A percentile compares a stretch with the other conserved stretches of the same genome.
These are phyloP conservation scores for Hygrophila difformis DNA, from an alignment of 257 asterid species.

Conservation along the genomic window DNA sequence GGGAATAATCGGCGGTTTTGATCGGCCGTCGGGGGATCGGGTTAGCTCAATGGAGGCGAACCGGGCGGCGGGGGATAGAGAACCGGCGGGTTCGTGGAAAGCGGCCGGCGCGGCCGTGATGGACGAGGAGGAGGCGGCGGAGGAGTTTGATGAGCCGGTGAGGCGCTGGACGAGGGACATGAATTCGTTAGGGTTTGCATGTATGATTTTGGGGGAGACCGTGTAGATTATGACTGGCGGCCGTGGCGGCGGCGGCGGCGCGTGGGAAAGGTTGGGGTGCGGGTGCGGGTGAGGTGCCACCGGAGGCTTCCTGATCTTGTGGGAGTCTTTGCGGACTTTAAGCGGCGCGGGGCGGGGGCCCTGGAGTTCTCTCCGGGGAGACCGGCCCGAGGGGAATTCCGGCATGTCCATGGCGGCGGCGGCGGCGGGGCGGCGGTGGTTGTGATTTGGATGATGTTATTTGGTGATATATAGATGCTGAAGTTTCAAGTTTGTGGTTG, in stretches of 20 bases:
- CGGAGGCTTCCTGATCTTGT: constrained; percentile 81
- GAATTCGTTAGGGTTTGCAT: constrained; percentile 97
- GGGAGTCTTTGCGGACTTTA: constrained; percentile 66
- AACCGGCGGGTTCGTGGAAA: constrained; percentile 29
- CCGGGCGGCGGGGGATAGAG: constrained; percentile 78
- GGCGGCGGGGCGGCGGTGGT: constrained; percentile 9
- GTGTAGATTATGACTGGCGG: constrained; percentile 91
- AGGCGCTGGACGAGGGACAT: constrained; percentile 85
- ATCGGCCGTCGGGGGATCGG: constrained; percentile 30
- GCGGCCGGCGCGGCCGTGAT: not conserved
- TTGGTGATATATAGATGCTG: not conserved
- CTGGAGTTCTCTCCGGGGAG: constrained; percentile 67
- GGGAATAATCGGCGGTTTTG: constrained; percentile 3
- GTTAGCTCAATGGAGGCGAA: constrained; percentile 66
- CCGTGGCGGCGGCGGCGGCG: constrained; percentile 72
- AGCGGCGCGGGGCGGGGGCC: constrained; percentile 92
- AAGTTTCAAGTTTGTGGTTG: not conserved
- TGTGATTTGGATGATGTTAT: not conserved
- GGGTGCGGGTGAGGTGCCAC: constrained; percentile 30
- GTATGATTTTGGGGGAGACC: constrained; percentile 84
- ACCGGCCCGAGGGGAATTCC: constrained; percentile 33
- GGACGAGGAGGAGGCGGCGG: constrained; percentile 9
- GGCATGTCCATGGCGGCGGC: constrained; percentile 37
- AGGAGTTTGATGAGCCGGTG: constrained; percentile 58
- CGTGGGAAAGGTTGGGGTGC: constrained; percentile 18